Base-by-base conservation (phyloP, 2,329 filamentous ascomycete genomes). In the Colletotrichum chlorophyti region DNA sequence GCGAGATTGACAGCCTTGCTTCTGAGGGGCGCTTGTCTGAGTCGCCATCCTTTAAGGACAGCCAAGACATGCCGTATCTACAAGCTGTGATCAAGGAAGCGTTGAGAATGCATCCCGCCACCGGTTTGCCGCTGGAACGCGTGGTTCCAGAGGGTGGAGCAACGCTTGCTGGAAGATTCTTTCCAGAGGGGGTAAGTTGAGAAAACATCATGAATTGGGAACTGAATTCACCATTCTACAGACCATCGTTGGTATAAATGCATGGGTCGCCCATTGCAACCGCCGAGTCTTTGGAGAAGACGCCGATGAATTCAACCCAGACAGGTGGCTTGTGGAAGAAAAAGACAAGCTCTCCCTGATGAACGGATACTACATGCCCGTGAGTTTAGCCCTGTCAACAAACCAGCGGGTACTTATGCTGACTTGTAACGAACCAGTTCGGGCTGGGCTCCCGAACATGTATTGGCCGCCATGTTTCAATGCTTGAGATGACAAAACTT, bases 1-100 rank as follows among this genome's bases (percentile, higher is more conserved):
- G 63, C 0, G 79, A 83, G 57, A 67, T 81, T 19, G 71, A 75
- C 26, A 41, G 21, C 40, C 52, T 4, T 40, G 59, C 5, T 6
- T 52, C 37, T 57, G 55, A 6, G 46, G 62, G 2, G 24, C 49
- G 4, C 53, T 69, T 23, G 64, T n/a, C n/a, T n/a, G n/a, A n/a
- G n/a, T n/a, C n/a, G n/a, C n/a, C n/a, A n/a, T n/a, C 64, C 0
- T 74, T 69, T 46, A 65, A 64, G 29, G 63, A 70, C 14, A 60
- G 64, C 2, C 67, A 70, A 52, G 57, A 65, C 3, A 64, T 79
- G 52, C 74, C 73, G 0, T 83, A 82, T 57, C 70, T 84, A 2
- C 76, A 84, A 57, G 81, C 81, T 1, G 75, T 79, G 1, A 77
- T 84, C 24, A 82, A 83, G 50, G 82, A 85, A 62, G 76, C 78